Conservation (phyloP, 2,329 filamentous ascomycete genomes). For the Colletotrichum liaoningense region DNA sequence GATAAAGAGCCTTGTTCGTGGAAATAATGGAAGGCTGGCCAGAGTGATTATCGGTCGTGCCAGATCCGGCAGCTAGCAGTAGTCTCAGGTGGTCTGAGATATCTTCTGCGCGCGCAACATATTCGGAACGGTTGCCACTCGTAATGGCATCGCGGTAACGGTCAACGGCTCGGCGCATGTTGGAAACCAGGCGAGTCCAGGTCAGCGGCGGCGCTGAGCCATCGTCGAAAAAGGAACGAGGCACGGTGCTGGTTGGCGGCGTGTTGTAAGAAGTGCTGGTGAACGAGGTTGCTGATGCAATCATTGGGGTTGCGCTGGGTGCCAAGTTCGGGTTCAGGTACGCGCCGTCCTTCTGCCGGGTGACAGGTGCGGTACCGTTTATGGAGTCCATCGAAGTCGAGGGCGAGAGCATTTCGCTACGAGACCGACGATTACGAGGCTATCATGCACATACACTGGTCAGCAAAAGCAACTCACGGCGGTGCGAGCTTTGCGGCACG, state of each 20-base stretch:
- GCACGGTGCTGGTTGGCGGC: slow-evolving; percentile 70
- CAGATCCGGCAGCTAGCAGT: slow-evolving; percentile 93
- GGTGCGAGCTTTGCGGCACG: neutral
- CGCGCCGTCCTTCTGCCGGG: slow-evolving; percentile 67
- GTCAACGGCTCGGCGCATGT: slow-evolving; percentile 92
- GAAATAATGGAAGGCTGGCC: slow-evolving; percentile 99
- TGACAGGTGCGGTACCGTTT: slow-evolving; percentile 73
- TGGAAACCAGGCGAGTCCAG: slow-evolving; percentile 90
- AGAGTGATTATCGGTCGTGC: slow-evolving; percentile 98
- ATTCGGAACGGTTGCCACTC: slow-evolving; percentile 85
- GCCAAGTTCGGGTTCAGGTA: slow-evolving; percentile 53
- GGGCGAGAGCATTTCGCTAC: slow-evolving; percentile 80
- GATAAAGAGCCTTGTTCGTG: slow-evolving; percentile 95
- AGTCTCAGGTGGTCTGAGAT: slow-evolving; percentile 96
- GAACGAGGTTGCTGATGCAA: slow-evolving; percentile 71
- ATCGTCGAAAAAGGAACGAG: slow-evolving; percentile 91
- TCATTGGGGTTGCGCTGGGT: slow-evolving; percentile 58
- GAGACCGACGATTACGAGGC: slow-evolving; percentile 74
- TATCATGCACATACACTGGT: slow-evolving; percentile 41
- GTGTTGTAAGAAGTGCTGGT: slow-evolving; percentile 68
- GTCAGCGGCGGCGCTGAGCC: slow-evolving; percentile 82
- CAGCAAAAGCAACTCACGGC: neutral
- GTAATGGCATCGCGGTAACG: slow-evolving; percentile 91
- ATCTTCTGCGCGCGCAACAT: slow-evolving; percentile 94
- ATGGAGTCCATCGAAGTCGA: slow-evolving; percentile 94